A percentile compares a stretch with the other conserved stretches of the same genome.
Evolutionary conservation across 1,284 basidiomycete species (phyloP).

Genomic region (Pyrrhoderma lamaoense): DNA sequence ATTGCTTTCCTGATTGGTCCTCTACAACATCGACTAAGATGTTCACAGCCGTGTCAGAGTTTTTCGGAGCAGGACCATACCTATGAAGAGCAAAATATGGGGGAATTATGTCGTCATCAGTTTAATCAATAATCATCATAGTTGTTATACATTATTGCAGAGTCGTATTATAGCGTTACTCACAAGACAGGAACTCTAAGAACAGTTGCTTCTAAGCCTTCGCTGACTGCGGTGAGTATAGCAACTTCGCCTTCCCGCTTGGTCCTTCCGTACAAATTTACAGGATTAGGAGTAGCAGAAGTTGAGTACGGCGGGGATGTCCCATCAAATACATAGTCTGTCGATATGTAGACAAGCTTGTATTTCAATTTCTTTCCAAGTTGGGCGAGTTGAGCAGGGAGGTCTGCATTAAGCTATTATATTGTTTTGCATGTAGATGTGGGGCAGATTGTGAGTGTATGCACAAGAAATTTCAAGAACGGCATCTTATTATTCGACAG

Average conservation of each 20-base stretch:
- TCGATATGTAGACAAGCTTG: slow-evolving; percentile 71
- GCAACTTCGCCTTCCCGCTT: slow-evolving; percentile 73
- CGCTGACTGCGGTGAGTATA: slow-evolving; percentile 38
- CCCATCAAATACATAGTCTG: slow-evolving; percentile 85
- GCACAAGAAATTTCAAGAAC: not conserved
- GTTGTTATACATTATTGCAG: not conserved
- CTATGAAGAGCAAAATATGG: too few species aligned
- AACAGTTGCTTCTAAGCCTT: slow-evolving; percentile 49
- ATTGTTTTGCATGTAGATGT: not conserved
- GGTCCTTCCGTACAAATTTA: slow-evolving; percentile 71
- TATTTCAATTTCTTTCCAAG: slow-evolving; percentile 50
- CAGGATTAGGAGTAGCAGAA: slow-evolving; percentile 56
- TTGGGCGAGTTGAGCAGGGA: slow-evolving; percentile 55
- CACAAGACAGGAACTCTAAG: slow-evolving; percentile 77
- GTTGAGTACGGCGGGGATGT: slow-evolving; percentile 73
- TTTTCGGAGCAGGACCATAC: slow-evolving; percentile 70
- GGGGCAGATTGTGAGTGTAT: not conserved
- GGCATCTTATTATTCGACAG: slow-evolving; percentile 16
- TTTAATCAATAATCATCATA: not conserved
- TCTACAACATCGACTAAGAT: slow-evolving; percentile 70
- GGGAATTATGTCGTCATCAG: too few species aligned
- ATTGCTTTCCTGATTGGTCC: slow-evolving; percentile 69
- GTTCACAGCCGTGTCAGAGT: slow-evolving; percentile 75
- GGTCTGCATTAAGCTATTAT: slow-evolving; percentile 57
- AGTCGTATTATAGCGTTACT: slow-evolving; percentile 26